phyloP scores from a whole-genome alignment of 163 green algal species.

The Chlamydomonas reinhardtii region DNA sequence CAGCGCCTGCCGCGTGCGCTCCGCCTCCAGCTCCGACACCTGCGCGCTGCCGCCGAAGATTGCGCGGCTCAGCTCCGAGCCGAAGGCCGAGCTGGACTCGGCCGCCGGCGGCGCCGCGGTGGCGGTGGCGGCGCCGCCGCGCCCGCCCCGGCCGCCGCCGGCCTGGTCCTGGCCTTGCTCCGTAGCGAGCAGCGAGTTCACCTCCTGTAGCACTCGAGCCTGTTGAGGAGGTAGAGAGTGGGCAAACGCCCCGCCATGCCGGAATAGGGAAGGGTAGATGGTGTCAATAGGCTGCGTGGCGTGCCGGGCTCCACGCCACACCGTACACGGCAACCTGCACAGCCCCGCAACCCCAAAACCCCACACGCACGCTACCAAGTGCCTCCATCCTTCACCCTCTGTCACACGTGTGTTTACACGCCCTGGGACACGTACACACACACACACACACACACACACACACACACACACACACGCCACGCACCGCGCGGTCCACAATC shows the following conservation, averaged over 20 bases:
- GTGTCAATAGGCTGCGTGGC: too few relatives aligned
- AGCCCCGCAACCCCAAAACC: too few relatives aligned
- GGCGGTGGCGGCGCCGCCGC: background rate
- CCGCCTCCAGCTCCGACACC: slow-evolving; percentile 36
- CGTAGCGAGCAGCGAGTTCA: background rate
- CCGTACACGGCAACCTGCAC: too few relatives aligned
- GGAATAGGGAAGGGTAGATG: too few relatives aligned
- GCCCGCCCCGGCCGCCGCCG: background rate
- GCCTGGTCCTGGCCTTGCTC: background rate
- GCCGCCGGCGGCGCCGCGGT: background rate
- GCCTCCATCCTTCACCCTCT: background rate
- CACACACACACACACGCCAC: background rate
- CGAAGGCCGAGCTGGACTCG: background rate
- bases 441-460: too few relatives aligned
- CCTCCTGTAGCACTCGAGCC: slow-evolving; percentile 9
- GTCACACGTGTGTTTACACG: too few relatives aligned
- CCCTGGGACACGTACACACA: background rate
- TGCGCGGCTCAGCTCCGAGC: background rate
- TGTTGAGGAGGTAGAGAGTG: slow-evolving; percentile 9
- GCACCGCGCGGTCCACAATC: slow-evolving; percentile 25
- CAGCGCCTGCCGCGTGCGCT: slow-evolving; percentile 26
- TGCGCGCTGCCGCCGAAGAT: slow-evolving; percentile 36
- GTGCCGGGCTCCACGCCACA: too few relatives aligned
- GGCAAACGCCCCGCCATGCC: too few relatives aligned
- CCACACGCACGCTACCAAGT: too few relatives aligned